Conservation (phyloP, 768 basidiomycete species). For the Rhodotorula babjevae region DNA sequence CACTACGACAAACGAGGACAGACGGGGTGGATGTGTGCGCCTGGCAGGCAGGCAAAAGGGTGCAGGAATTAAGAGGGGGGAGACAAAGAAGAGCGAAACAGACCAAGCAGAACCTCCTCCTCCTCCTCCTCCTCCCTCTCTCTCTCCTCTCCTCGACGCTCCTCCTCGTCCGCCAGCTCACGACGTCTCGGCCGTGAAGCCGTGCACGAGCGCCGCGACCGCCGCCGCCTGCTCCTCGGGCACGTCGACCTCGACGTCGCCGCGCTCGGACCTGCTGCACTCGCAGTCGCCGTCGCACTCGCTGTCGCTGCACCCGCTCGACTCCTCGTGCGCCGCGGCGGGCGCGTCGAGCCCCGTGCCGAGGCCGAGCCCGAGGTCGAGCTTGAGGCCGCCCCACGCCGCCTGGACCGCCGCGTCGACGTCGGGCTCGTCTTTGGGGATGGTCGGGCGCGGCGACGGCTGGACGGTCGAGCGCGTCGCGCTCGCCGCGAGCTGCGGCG, state of each 20-base stretch:
- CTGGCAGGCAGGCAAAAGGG: too few relatives aligned
- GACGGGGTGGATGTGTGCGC: too few relatives aligned
- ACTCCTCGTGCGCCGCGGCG: not conserved
- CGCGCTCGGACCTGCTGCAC: constrained; percentile 8
- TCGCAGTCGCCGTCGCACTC: constrained; percentile 18
- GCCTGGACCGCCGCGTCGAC: too few relatives aligned
- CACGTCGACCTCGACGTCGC: not conserved
- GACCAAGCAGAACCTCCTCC: not conserved
- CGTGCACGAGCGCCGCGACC: constrained; percentile 18
- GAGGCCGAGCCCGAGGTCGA: not conserved
- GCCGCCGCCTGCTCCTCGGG: constrained; percentile 19
- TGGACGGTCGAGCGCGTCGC: constrained; percentile 12
- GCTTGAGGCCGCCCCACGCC: not conserved
- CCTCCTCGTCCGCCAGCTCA: not conserved
- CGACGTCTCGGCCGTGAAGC: not conserved
- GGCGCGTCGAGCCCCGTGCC: not conserved
- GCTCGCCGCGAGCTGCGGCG: not conserved
- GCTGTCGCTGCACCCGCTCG: constrained; percentile 6
- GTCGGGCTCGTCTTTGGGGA: too few relatives aligned
- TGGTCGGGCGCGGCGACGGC: constrained; percentile 45
- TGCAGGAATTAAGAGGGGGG: not conserved
- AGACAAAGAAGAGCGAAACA: not conserved
- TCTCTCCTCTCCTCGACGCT: too few relatives aligned
- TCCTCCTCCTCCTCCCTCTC: not conserved
- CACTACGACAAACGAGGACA: not conserved